phyloP scores from a whole-genome alignment of 371 early-diverging fungal genomes.

The Circinella minor region DNA sequence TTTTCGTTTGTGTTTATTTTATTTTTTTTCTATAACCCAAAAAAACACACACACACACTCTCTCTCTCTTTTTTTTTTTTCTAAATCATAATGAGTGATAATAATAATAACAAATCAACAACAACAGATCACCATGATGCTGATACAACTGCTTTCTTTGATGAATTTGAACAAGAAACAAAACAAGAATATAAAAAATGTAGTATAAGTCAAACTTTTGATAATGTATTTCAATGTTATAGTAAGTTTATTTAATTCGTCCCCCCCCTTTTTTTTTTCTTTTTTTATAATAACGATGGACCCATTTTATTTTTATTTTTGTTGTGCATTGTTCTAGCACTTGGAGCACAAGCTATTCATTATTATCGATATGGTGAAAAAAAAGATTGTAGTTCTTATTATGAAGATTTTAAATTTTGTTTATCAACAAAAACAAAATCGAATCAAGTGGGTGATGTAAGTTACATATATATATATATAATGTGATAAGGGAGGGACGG shows the following conservation, averaged over 20 bases:
- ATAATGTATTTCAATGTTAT: constrained; percentile 47
- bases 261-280: too few species aligned
- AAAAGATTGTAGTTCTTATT: constrained; percentile 43
- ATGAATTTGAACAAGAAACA: constrained; percentile 43
- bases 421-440: constrained; percentile 45
- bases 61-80: too few species aligned
- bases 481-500: too few species aligned
- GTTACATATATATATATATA: too few species aligned
- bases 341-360: constrained; percentile 46
- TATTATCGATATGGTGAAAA: constrained; percentile 54
- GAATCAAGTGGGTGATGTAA: constrained; percentile 45
- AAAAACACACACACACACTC: too few species aligned
- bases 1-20: too few species aligned
- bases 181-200: constrained; percentile 39
- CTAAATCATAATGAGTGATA: too few species aligned
- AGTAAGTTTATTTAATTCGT: constrained; percentile 24
- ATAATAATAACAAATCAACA: background rate
- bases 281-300: too few species aligned
- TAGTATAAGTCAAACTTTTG: constrained; percentile 44
- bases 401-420: constrained; percentile 53
- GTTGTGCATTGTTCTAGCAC: constrained; percentile 24
- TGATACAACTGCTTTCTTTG: constrained; percentile 41
- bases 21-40: too few species aligned
- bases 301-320: background rate
- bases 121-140: constrained; percentile 24